A percentile compares a stretch with the other conserved stretches of the same genome.
Conservation (phyloP, 768 basidiomycete species). For the Naganishia vishniacii region DNA sequence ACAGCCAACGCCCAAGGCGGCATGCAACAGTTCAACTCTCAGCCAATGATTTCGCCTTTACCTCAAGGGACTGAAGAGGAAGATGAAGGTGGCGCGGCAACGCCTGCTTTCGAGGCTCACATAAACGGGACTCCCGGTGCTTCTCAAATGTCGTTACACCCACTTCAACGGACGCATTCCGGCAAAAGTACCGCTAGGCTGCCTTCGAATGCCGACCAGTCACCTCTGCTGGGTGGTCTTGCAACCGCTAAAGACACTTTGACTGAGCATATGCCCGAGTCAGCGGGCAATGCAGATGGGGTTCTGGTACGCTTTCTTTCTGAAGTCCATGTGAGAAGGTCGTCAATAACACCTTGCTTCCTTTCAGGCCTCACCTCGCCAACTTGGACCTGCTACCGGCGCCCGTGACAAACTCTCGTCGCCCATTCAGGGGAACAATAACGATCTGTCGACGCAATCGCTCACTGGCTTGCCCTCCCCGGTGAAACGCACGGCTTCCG, state of each 20-base stretch:
- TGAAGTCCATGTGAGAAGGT: too few species aligned
- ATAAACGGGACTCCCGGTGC: conserved; percentile 2
- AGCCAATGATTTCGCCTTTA: background rate
- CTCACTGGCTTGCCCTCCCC: background rate
- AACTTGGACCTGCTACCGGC: background rate
- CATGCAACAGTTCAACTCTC: background rate
- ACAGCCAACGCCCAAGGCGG: conserved; percentile 6
- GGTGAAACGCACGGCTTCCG: too few species aligned
- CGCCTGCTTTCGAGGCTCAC: conserved; percentile 8
- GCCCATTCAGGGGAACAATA: background rate
- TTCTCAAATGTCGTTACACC: background rate
- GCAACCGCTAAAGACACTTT: background rate
- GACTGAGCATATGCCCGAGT: background rate
- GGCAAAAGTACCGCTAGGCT: background rate
- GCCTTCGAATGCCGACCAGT: background rate
- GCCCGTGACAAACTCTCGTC: background rate
- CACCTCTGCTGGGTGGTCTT: background rate
- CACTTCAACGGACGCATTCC: conserved; percentile 5
- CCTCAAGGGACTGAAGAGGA: conserved; percentile 9
- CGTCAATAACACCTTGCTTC: background rate
- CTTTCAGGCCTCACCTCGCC: conserved; percentile 10
- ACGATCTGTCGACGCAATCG: background rate
- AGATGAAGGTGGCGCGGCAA: background rate
- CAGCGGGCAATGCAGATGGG: background rate
- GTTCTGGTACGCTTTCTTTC: background rate